Conservation (phyloP, 495 filamentous ascomycete species). For the Daldinia concentrica region DNA sequence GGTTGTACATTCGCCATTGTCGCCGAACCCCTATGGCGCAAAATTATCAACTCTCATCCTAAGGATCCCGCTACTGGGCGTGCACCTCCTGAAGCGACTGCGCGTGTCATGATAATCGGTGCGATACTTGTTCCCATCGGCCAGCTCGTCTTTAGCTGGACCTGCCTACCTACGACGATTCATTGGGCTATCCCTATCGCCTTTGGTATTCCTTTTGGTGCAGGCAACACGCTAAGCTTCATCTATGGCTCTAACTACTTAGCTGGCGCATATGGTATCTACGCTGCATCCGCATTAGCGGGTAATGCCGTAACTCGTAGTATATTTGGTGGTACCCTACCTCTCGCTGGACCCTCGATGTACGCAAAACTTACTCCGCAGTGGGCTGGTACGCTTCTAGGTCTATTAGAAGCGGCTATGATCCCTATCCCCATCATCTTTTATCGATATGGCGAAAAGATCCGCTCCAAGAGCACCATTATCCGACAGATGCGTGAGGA, state of each 20-base stretch:
- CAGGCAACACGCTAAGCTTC: slow-evolving; percentile 79
- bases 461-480: slow-evolving; percentile 70
- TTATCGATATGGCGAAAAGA: slow-evolving; percentile 75
- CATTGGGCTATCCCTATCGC: slow-evolving; percentile 80
- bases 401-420: slow-evolving; percentile 70
- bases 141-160: slow-evolving; percentile 84
- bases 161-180: slow-evolving; percentile 73
- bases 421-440: slow-evolving; percentile 85
- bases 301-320: slow-evolving; percentile 78
- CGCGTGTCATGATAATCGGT: slow-evolving; percentile 75
- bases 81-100: slow-evolving; percentile 76
- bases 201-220: slow-evolving; percentile 80
- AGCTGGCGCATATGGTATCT: slow-evolving; percentile 79
- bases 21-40: slow-evolving; percentile 74
- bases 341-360: slow-evolving; percentile 77
- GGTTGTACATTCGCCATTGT: slow-evolving; percentile 74
- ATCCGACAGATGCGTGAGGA: slow-evolving; percentile 78
- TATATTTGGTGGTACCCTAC: slow-evolving; percentile 73
- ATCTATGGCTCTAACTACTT: slow-evolving; percentile 84
- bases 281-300: slow-evolving; percentile 78
- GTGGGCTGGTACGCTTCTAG: slow-evolving; percentile 82
- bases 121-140: slow-evolving; percentile 73
- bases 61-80: slow-evolving; percentile 74
- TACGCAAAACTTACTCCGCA: slow-evolving; percentile 74
- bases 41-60: slow-evolving; percentile 74